Evolutionary conservation across 2,329 filamentous ascomycete species (phyloP), one percentile per base, ranked within the genome.

Genomic region (Verticillium alfalfae): DNA sequence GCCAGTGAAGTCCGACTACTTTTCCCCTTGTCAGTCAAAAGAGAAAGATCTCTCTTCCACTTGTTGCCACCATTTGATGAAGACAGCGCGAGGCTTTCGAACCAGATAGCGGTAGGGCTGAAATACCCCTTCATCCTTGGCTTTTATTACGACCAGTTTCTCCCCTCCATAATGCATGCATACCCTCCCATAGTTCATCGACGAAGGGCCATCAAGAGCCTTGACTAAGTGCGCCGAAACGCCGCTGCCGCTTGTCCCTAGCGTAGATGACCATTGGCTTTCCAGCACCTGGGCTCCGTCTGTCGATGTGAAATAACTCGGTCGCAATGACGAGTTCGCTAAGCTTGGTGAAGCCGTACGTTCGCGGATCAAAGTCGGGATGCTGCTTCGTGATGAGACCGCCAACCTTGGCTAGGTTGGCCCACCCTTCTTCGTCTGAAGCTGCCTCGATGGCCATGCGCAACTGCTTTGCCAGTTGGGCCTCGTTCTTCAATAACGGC

Each of bases 301-400:
- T 49, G n/a, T 39, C 36, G 5, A 60, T 60, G 37, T 60, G 49
- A 15, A 60, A 60, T 2, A 60, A 34, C 26, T n/a, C 34, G 7
- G 59, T 60, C 7, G 41, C 52, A 31, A 56, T 41, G 34, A 60
- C 18, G 18, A 52, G 45, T 10, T 52, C 45, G 9, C 45, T 26
- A 18, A 52, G 45, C 45, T 71, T 71, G 2, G 7, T 5, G 26
- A 64, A 72, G 0, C 70, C 71, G 16, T 70, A 74, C 1, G 58
- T 72, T 1, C 71, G 67, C 7, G 65, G 15, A 37, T 73, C 72
- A 31, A 74, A 75, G 8, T 73, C 71, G 0, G 73, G 68, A 12
- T 70, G 63, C 60, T 63, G 64, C 59, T 68, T 68, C 7, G 34
- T 66, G 16, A 75, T 65, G 5, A 72, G 63, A 1, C 0, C 0